These are phyloP conservation scores for Passiflora organensis DNA, from an alignment of 345 rosid genomes.

Conservation along the genomic window DNA sequence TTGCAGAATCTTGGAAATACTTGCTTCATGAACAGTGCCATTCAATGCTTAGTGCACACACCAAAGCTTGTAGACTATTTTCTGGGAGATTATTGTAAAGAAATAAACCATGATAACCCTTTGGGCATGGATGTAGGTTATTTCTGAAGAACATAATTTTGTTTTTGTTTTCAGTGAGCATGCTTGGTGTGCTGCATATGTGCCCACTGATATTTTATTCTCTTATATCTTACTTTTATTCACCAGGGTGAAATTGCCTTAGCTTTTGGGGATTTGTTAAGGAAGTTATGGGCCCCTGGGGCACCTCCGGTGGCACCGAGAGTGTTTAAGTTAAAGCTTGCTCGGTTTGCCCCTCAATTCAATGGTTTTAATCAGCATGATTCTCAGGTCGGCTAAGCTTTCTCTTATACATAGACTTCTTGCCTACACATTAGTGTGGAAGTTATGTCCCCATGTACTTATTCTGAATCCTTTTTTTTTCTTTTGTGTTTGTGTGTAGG, in stretches of 20 bases:
- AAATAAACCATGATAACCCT: constrained; percentile 83
- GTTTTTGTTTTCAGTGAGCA: no score
- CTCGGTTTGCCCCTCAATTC: constrained; percentile 94
- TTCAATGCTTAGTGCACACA: constrained; percentile 96
- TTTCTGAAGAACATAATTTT: background rate
- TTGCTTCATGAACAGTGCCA: constrained; percentile 96
- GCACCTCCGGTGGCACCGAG: constrained; percentile 78
- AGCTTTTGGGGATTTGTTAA: constrained; percentile 87
- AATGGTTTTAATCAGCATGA: constrained; percentile 98
- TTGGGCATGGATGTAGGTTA: constrained; percentile 87
- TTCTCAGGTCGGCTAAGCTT: constrained; percentile 74
- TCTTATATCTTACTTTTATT: constrained; percentile 14
- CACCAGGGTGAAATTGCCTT: constrained; percentile 90
- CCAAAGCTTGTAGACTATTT: constrained; percentile 96
- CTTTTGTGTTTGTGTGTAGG: constrained; percentile 61
- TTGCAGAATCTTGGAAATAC: constrained; percentile 98
- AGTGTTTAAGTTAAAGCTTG: constrained; percentile 89
- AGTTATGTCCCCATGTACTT: no score
- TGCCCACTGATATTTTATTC: no score
- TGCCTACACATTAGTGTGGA: no score
- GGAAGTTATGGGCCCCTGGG: constrained; percentile 94
- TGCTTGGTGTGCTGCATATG: background rate
- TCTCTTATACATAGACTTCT: constrained; percentile 3
- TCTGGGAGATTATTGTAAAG: constrained; percentile 81
- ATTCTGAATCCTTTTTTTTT: background rate